Base-by-base conservation (phyloP, 371 early-diverging fungal genomes). In the Mortierella sp. region DNA sequence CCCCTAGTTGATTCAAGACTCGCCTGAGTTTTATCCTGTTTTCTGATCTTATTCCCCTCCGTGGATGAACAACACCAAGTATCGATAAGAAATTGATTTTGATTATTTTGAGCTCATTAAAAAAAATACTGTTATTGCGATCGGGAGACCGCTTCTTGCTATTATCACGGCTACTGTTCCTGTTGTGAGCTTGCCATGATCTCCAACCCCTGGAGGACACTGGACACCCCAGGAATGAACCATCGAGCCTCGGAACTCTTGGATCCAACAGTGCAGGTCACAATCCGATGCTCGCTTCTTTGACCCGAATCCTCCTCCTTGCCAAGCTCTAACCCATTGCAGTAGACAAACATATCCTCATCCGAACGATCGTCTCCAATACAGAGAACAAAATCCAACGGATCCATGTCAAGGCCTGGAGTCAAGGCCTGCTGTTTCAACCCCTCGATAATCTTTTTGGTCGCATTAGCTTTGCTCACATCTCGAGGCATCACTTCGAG, bases 301-400 rank as follows among this genome's bases (percentile, higher is more conserved):
- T 14, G 16, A 2, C 50, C 50, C 14, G 50, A n/a, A 4, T 14
- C 50, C 21, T 4, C 16, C 2, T 50, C 21, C n/a, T 50, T 21
- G n/a, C n/a, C 50, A 2, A 23, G 53, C 57, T 85, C 75, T 30
- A 83, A 81, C 57, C 85, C 86, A 58, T 87, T 84, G 19, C 92
- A 75, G 53, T 84, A 87, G 52, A 84, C 85, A 81, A 94, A 94
- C 91, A 93, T 88, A 61, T 88, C 90, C 82, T 94, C 95, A 63
- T 93, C 93, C 15, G 92, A 82, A 16, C 92, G 85, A 68, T 93
- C 93, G 68, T 92, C 90, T 9, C 95, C 93, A 61, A 91, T 84
- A 15, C 87, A 80, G 12, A 94, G 73, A 16, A 92, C 83, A 68
- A 92, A 91, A 62, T 93, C 92, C 28, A 80, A 73, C 0, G 82